Base-by-base conservation (phyloP, 2,329 filamentous ascomycete genomes). In the Albifimbria verrucaria region DNA sequence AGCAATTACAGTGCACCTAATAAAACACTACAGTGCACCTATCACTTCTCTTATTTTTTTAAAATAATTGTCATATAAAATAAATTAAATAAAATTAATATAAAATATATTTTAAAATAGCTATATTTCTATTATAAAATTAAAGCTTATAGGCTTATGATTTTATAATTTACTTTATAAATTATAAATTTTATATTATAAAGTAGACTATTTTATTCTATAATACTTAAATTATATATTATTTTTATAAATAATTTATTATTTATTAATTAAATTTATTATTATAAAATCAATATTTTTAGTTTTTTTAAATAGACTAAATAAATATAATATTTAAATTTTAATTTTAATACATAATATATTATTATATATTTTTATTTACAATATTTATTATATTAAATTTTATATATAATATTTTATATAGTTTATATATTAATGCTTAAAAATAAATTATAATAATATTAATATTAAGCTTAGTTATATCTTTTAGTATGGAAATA, bases 401-500 rank as follows among this genome's bases (percentile, higher is more conserved):
- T 20, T 41, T 5, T 21, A 36, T n/a, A 49, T 49, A 26, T 36
- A 41, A 15, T 50, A 41, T 42, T 28, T 42, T 21, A 42, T 44
- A 51, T 39, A 45, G 43, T 26, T 43, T 52, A 39, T 25, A 21
- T 26, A 50, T 39, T 21, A 25, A 43, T 24, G 21, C 18, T 43
- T 17, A 43, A 20, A 17, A 11, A 10, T 43, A 43, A 12, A 49
- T 26, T 26, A 36, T 10, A 36, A 36, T 42, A 42, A 51, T 51
- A 42, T 45, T 28, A 17, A 28, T 44, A 28, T 22, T 50, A 41
- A 42, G 42, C 43, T 21, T 47, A 42, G 10, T 24, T 4, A 21
- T 26, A 47, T 23, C 18, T 18, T 28, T 28, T 54, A 48, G 49
- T 48, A 47, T 36, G 25, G 49, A 36, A 45, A 49, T 47, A 18